phyloP scores from a whole-genome alignment of 768 basidiomycete genomes.

The Phlegmacium glaucopus region DNA sequence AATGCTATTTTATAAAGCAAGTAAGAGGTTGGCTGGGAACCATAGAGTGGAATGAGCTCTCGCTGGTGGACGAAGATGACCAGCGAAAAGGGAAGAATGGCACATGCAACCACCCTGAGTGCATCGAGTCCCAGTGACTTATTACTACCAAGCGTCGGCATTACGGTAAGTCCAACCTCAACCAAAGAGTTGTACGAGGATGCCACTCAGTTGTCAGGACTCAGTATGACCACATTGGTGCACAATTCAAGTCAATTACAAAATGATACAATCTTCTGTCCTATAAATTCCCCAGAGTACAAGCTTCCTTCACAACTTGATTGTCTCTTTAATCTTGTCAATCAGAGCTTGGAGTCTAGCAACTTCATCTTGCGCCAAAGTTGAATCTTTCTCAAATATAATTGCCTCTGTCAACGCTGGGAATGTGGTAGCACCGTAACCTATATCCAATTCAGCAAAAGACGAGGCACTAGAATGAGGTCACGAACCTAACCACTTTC shows the following conservation, averaged over 20 bases:
- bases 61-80: slow-evolving; percentile 60
- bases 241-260: too few species aligned
- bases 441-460: slow-evolving; percentile 33
- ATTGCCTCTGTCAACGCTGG: slow-evolving; percentile 80
- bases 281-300: too few species aligned
- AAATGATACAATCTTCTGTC: too few species aligned
- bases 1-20: slow-evolving; percentile 40
- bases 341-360: slow-evolving; percentile 42
- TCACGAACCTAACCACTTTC: slow-evolving; percentile 72
- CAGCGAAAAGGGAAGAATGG: slow-evolving; percentile 44
- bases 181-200: not conserved
- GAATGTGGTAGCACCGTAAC: slow-evolving; percentile 84
- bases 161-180: not conserved
- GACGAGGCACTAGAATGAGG: too few species aligned
- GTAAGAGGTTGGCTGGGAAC: slow-evolving; percentile 48
- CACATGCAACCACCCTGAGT: slow-evolving; percentile 3
- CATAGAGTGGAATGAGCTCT: slow-evolving; percentile 68
- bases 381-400: slow-evolving; percentile 51
- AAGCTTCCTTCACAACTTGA: slow-evolving; percentile 8
- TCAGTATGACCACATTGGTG: too few species aligned
- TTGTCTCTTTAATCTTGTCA: slow-evolving; percentile 12
- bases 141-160: not conserved
- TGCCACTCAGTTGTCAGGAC: too few species aligned
- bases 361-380: slow-evolving; percentile 60
- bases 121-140: slow-evolving; percentile 1